Conservation (phyloP, 1,284 basidiomycete genomes). For the Ceratobasidium papillatum region DNA sequence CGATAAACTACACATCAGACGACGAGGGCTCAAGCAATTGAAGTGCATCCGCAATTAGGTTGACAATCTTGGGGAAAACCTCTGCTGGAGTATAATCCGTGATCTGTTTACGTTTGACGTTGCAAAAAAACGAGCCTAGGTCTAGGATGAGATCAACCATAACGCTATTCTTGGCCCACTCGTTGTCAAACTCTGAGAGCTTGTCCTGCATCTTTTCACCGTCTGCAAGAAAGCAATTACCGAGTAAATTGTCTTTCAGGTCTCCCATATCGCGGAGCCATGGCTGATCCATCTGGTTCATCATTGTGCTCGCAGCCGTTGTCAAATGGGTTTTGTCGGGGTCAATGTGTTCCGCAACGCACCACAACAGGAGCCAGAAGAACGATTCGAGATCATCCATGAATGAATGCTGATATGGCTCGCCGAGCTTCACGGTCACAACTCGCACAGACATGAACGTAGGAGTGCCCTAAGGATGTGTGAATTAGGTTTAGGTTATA, state of each 20-base stretch:
- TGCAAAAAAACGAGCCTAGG: not conserved
- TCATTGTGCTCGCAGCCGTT: no score
- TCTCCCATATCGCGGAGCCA: no score
- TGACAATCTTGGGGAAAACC: not conserved
- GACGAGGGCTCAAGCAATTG: not conserved
- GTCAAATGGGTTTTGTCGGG: not conserved
- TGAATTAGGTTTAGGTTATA: not conserved
- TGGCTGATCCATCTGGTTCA: no score
- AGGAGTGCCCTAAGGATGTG: not conserved
- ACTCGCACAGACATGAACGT: conserved; percentile 5
- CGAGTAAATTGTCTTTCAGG: not conserved
- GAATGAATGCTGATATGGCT: not conserved
- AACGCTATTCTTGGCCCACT: not conserved
- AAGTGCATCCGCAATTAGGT: not conserved
- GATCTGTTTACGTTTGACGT: not conserved
- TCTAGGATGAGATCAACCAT: not conserved
- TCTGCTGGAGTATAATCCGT: not conserved
- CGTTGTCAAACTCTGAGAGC: not conserved
- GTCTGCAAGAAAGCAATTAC: not conserved
- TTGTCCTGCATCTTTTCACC: not conserved
- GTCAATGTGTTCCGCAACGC: conserved; percentile 2
- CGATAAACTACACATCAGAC: not conserved
- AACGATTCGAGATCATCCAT: conserved; percentile 12
- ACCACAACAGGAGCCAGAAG: conserved; percentile 21
- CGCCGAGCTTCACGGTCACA: not conserved